Evolutionary conservation across 768 basidiomycete species (phyloP), one percentile per base, ranked within the genome.

Genomic region (Podaxis sp.): DNA sequence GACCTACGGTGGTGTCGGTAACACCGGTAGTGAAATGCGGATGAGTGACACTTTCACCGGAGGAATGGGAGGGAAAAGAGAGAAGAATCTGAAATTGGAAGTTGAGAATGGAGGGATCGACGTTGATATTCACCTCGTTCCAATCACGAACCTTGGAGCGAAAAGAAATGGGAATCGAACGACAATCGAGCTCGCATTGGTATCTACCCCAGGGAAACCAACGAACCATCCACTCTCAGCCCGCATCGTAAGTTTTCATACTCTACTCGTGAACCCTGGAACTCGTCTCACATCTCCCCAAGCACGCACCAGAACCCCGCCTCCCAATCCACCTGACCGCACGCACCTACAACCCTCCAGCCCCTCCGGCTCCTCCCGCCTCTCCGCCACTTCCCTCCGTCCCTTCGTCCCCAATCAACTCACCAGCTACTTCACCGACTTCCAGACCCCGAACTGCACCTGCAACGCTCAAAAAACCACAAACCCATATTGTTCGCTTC

Each of bases 81-180:
- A 59, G 27, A 77, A 77, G 50, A 80, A 82, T 56, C 68, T 83
- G 5, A 61, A 64, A 6, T 64, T 82, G 37, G 72, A 70, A 55
- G 77, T 78, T 0, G 72, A 72, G 62, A 72, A 73, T 56, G 73
- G 78, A 1, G 75, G 74, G 1, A 76, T 83, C 2, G 70, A 77
- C 35, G 78, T 77, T 7, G 73, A 79, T 21, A 70, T 83, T 44
- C 71, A 72, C 59, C 69, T 81, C n/a, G 64, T 76, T 3, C 64
- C 69, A 32, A 32, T 32, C 32, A 11, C 2, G 47, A 5, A 62
- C 58, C 62, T 65, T 2, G 65, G 61, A 32, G 55, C 35, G 11
- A 62, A 57, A 47, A 18, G 47, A 18, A 62, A 38, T 16, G 48
- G 64, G 2, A 72, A 65, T n/a, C 50, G 61, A 42, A 62, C 61